Percentiles rank a stretch among this genome's conserved stretches.
These are phyloP conservation scores for Chlamydomonas incerta DNA, from an alignment of 139 green algal genomes.

Conservation along the genomic window DNA sequence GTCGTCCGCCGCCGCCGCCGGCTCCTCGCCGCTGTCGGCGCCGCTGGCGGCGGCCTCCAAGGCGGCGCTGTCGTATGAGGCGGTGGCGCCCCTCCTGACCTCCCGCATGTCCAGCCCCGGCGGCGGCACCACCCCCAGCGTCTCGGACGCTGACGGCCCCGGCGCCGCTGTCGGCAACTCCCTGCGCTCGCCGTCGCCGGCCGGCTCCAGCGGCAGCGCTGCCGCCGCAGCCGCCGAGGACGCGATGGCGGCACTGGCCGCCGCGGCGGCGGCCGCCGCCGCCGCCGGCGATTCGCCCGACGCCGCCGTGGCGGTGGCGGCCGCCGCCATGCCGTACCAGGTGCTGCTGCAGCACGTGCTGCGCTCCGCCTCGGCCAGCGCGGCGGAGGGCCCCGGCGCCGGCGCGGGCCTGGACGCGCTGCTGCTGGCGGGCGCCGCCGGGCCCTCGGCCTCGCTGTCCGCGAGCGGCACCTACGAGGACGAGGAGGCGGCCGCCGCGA, in stretches of 20 bases:
- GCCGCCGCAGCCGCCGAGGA: neutral
- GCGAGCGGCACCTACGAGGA: neutral
- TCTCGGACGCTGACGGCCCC: neutral
- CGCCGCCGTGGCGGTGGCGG: neutral
- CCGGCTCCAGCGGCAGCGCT: too few species aligned
- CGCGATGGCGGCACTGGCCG: neutral
- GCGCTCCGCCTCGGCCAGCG: conserved; percentile 1
- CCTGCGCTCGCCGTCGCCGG: neutral
- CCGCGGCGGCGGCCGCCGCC: conserved; percentile 1
- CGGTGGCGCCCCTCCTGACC: too few species aligned
- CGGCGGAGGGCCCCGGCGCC: neutral
- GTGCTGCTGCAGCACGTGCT: conserved; percentile 34
- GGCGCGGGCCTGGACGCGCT: neutral
- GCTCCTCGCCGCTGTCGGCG: neutral
- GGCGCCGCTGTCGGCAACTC: neutral
- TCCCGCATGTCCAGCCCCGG: too few species aligned
- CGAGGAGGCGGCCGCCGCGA: neutral
- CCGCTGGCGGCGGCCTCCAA: neutral
- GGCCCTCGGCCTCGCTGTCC: neutral
- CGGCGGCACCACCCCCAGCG: too few species aligned
- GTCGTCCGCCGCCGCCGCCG: neutral
- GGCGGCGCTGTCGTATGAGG: too few species aligned
- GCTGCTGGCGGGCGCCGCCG: neutral
- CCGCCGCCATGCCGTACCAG: neutral
- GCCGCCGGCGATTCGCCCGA: neutral